Percentiles rank a stretch among this genome's conserved stretches.
These are phyloP conservation scores for Chaetothyriales sp. DNA, from an alignment of 2,329 filamentous ascomycete species.

Conservation along the genomic window DNA sequence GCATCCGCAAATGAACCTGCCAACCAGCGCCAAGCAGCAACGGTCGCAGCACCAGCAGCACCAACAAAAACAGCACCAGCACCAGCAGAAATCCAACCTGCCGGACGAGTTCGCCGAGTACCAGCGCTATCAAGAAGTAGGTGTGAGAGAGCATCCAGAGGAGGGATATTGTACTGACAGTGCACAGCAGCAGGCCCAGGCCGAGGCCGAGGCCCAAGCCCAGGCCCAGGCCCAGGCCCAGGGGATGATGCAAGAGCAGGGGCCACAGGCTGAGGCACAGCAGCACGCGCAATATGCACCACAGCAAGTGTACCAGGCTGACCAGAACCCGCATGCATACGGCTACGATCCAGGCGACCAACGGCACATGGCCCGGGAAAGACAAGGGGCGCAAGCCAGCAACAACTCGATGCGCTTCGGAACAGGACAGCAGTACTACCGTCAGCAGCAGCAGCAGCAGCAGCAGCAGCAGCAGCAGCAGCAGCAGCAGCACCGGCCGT, in stretches of 20 bases:
- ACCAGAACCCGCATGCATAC: slow-evolving; percentile 1
- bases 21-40: slow-evolving; percentile 62
- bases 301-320: slow-evolving; percentile 8
- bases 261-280: slow-evolving; percentile 11
- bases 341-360: neutral
- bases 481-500: slow-evolving; percentile 17
- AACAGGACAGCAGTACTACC: slow-evolving; percentile 11
- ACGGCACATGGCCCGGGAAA: neutral
- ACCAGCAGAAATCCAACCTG: slow-evolving; percentile 20
- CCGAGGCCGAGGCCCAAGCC: neutral
- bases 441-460: slow-evolving; percentile 9
- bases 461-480: slow-evolving; percentile 11
- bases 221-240: neutral
- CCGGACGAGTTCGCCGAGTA: slow-evolving; percentile 33
- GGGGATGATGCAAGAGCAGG: neutral
- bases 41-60: slow-evolving; percentile 25
- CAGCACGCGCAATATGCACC: slow-evolving; percentile 23
- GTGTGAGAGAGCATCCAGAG: slow-evolving; percentile 5
- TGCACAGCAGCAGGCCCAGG: slow-evolving; percentile 7
- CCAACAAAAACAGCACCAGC: slow-evolving; percentile 19
- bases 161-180: slow-evolving; percentile 4
- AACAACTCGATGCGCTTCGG: slow-evolving; percentile 9
- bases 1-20: slow-evolving; percentile 89
- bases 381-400: neutral
- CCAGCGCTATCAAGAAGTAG: slow-evolving; percentile 35